Evolutionary conservation across 148 eudicot species (phyloP).

Genomic region (Vaccinium macrocarpon): DNA sequence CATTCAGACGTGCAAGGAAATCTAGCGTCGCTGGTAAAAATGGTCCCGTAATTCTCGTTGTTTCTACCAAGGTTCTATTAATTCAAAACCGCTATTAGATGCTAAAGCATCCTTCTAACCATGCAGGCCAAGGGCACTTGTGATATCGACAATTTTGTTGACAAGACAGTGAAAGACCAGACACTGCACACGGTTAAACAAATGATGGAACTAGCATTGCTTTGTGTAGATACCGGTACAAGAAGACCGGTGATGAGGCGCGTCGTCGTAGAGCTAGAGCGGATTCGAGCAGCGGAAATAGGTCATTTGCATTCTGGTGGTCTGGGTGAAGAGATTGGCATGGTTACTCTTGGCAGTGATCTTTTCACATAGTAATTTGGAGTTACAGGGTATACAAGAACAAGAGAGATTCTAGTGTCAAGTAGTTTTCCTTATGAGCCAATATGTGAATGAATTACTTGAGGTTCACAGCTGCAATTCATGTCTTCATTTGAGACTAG

Average conservation of each 20-base stretch:
- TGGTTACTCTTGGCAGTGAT: constrained; percentile 22
- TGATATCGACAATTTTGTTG: constrained; percentile 1
- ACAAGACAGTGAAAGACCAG: constrained; percentile 17
- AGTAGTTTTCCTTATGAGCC: neutral
- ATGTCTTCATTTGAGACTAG: neutral
- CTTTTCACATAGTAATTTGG: constrained; percentile 14
- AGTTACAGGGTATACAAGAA: neutral
- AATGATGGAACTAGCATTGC: constrained; percentile 19
- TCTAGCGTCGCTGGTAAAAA: constrained; percentile 11
- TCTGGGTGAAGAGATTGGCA: constrained; percentile 12
- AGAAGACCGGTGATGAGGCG: constrained; percentile 21
- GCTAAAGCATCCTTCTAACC: neutral
- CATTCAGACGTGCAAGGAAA: constrained; percentile 7
- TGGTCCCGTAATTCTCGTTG: neutral
- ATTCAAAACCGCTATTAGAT: neutral
- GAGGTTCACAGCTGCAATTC: neutral
- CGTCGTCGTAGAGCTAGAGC: constrained; percentile 16
- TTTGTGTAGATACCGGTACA: constrained; percentile 3
- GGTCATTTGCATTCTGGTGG: constrained; percentile 19
- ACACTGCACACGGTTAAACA: neutral
- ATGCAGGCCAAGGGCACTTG: constrained; percentile 11
- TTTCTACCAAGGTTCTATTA: neutral
- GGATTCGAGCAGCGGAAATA: constrained; percentile 14
- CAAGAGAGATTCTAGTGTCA: neutral
- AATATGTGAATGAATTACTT: neutral